These are phyloP conservation scores for Hymenoscyphus linearis DNA, from an alignment of 2,329 filamentous ascomycete genomes.

Conservation along the genomic window DNA sequence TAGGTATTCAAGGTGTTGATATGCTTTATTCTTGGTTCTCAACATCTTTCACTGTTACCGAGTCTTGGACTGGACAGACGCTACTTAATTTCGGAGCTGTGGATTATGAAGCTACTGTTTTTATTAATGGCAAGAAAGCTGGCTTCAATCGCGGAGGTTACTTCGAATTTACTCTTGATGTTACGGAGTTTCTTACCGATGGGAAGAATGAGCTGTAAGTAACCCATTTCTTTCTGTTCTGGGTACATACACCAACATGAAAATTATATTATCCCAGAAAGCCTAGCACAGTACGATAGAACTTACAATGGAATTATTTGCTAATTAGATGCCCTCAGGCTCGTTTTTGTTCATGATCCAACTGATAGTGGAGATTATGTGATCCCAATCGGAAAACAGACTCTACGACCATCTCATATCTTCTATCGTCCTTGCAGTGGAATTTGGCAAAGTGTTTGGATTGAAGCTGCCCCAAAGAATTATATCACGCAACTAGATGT, in stretches of 20 bases:
- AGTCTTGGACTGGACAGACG: slow-evolving; percentile 29
- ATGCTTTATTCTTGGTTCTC: slow-evolving; percentile 42
- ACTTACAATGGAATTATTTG: neutral
- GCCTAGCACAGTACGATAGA: no score
- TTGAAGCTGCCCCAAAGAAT: slow-evolving; percentile 54
- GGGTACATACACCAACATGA: neutral
- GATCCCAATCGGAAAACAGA: slow-evolving; percentile 64
- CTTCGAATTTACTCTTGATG: slow-evolving; percentile 54
- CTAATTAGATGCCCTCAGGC: slow-evolving; percentile 32
- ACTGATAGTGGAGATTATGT: slow-evolving; percentile 51
- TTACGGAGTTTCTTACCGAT: slow-evolving; percentile 38
- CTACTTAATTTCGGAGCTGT: slow-evolving; percentile 46
- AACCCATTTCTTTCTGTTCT: neutral
- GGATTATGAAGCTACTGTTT: slow-evolving; percentile 49
- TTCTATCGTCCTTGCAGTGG: slow-evolving; percentile 70
- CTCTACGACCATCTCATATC: slow-evolving; percentile 44
- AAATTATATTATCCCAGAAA: neutral
- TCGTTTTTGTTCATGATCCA: slow-evolving; percentile 63
- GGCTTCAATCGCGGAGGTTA: slow-evolving; percentile 56
- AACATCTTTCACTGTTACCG: slow-evolving; percentile 43
- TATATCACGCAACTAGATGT: slow-evolving; percentile 41
- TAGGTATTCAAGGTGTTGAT: slow-evolving; percentile 37
- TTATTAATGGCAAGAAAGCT: slow-evolving; percentile 49
- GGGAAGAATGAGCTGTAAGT: slow-evolving; percentile 44
- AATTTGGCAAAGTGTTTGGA: slow-evolving; percentile 71